Evolutionary conservation across 805 yeast species (phyloP), one percentile per base, ranked within the genome.

Genomic region (Yarrowia yakushimensis): DNA sequence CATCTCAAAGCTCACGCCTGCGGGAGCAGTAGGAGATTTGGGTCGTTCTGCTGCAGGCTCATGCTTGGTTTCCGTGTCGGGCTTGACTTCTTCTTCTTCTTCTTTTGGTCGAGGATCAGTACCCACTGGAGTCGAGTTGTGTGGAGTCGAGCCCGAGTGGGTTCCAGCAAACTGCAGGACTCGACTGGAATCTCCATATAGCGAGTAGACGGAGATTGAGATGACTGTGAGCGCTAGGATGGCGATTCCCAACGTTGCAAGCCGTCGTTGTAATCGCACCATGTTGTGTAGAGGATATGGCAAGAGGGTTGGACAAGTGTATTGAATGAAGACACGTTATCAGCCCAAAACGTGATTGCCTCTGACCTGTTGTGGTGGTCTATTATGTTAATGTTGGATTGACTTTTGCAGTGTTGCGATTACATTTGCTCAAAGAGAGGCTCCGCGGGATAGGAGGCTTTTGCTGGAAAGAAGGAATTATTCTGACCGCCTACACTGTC

Each of bases 251-350:
- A 52, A 43, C 31, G 43, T 34, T 9, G 59, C 59, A 3, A 52
- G 33, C 17, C 59, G 59, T 25, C 59, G 22, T 18, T 34, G 59
- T 36, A 52, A 10, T 34, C 59, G 42, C 43, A 52, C 43, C 59
- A 36, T 52, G 59, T 12, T 52, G 28, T 6, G 31, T 50, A 2
- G 31, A 17, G 34, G 15, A n/a, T 30, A 36, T 28, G 30, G 3
- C 12, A 23, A 22, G 27, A 11, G 30, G 20, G 30, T 31, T 15
- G 34, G 15, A 31, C 17, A 17, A 45, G 33, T 34, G 39, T 17
- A 27, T 18, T 18, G 41, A 13, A 25, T 25, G 48, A 27, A 48
- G 41, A 34, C 42, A 48, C 41, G 57, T 48, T 48, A 48, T 30
- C 52, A 20, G 23, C 41, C 57, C 39, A 10, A 23, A 22, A 48